Evolutionary conservation across 345 rosid species (phyloP).

Genomic region (Laguncularia racemosa): DNA sequence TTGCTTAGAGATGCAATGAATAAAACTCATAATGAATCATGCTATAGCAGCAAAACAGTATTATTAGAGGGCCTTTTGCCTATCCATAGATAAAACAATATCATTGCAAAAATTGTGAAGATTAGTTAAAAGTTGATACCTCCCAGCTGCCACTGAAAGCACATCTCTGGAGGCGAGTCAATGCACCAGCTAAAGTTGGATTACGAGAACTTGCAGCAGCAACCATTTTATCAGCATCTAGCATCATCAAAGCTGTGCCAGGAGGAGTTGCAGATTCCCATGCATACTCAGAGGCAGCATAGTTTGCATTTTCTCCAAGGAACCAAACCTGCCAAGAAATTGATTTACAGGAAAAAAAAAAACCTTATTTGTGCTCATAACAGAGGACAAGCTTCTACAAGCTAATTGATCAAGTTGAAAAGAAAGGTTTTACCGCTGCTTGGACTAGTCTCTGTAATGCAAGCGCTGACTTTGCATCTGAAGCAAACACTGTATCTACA

Average conservation of each 20-base stretch:
- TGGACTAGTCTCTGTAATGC: conserved; percentile 96
- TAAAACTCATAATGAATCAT: too few relatives aligned
- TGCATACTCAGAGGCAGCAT: conserved; percentile 99
- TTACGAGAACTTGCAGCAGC: conserved; percentile 99
- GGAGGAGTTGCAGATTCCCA: conserved; percentile 99
- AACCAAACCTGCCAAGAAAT: conserved; percentile 80
- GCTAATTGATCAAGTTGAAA: neutral
- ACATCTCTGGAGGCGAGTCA: conserved; percentile 98
- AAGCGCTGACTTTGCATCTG: conserved; percentile 97
- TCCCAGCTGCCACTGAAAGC: conserved; percentile 99
- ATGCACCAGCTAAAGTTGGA: conserved; percentile 95
- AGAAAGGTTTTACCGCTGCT: conserved; percentile 76
- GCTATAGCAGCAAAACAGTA: too few relatives aligned
- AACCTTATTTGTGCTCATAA: neutral
- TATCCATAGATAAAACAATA: too few relatives aligned
- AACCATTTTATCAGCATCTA: conserved; percentile 99
- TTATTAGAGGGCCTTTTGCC: too few relatives aligned
- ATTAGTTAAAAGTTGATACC: conserved; percentile 38
- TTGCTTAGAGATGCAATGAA: too few relatives aligned
- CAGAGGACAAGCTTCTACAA: conserved; percentile 3
- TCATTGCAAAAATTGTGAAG: neutral
- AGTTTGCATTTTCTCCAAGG: conserved; percentile 99
- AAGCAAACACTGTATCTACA: conserved; percentile 87
- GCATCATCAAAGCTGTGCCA: conserved; percentile 99
- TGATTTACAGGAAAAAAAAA: conserved; percentile 3